Evolutionary conservation across 352 stramenopile genomes (phyloP), one percentile per base, ranked within the genome.

Genomic region (Phytophthora sp.): DNA sequence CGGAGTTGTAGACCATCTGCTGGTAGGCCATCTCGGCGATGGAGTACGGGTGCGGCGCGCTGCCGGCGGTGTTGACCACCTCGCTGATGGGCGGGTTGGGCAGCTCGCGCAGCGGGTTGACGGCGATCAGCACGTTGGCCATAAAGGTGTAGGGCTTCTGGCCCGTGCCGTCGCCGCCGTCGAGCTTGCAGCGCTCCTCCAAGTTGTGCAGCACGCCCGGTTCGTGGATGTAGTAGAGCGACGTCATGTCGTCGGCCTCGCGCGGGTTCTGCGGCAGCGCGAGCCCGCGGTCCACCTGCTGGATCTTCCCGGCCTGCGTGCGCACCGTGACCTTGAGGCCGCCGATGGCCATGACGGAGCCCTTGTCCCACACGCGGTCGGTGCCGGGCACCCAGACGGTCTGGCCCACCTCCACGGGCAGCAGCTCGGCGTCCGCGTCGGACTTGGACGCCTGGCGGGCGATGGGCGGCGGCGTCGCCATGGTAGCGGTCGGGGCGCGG

Each of bases 131-230:
- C 59, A 98, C 89, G 52, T 96, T 97, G 56, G 89, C 87, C 92
- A 98, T 98, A 72, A 97, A 97, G 38, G 91, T 98, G 75, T 97
- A 97, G 24, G 92, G 91, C 55, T 89, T 89, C 61, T 95, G 84
- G 31, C 57, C 63, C 15, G 56, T 69, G 27, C 76, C 77, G 41
- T 91, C 82, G n/a, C 76, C 77, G 35, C 89, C 84, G 42, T 96
- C 82, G 53, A 97, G 77, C 63, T 88, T 89, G 66, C 95, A 95
- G 34, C 96, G 87, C 46, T 93, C 79, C 49, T 97, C 94, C 35
- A 99, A 69, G 74, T 98, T 98, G 72, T 98, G 96, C 37, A 99
- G 68, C 61, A 99, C 96, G 20, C 92, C 89, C 1, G 96, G 83
- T 55, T 98, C 92, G 82, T 99, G 91, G 62, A 99, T 96, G 72